Base-by-base conservation (phyloP, 2,329 filamentous ascomycete genomes). In the Aspergillus jensenii region DNA sequence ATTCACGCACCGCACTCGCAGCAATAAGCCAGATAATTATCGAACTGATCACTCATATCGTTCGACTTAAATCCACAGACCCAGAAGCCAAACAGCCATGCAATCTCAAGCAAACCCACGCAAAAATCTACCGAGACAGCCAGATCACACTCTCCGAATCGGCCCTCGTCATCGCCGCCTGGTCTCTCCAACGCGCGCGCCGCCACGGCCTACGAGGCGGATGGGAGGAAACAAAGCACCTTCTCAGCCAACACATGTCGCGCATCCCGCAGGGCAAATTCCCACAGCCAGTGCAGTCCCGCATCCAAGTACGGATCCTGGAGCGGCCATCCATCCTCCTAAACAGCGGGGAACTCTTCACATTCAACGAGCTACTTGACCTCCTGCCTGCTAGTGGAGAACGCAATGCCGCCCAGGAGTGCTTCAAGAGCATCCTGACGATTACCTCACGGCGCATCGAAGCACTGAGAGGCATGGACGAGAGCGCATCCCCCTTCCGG, bases 81-180 rank as follows among this genome's bases (percentile, higher is more conserved):
- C 56, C 69, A 57, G 58, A 66, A 51, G 45, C 69, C 45, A 62
- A 63, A n/a, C 56, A 69, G 6, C 74, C 76, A 6, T 39, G 55
- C 6, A 79, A 74, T 50, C 54, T 73, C 33, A 79, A 78, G 53
- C 77, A 79, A 54, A 68, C 55, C 2, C 70, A 75, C 61, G 76
- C 75, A 25, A 73, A 77, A 39, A 64, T 73, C 11, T 79, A 79
- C 64, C 73, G 76, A 12, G 71, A 78, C 37, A 72, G 74, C 33
- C 77, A 77, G 51, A 70, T 77, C 23, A 65, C 62, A 41, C 64
- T 79, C 14, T 72, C 75, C 14, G 68, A 76, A 59, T 69, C 73
- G 25, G 77, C 77, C 2, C 62, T 76, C 14, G 65, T 75, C 12
- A 66, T 79, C 19, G 73, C 75, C 15, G 68, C 71, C 33, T 79